These are phyloP conservation scores for Fusarium floridanum DNA, from an alignment of 2,329 filamentous ascomycete species.

Conservation along the genomic window DNA sequence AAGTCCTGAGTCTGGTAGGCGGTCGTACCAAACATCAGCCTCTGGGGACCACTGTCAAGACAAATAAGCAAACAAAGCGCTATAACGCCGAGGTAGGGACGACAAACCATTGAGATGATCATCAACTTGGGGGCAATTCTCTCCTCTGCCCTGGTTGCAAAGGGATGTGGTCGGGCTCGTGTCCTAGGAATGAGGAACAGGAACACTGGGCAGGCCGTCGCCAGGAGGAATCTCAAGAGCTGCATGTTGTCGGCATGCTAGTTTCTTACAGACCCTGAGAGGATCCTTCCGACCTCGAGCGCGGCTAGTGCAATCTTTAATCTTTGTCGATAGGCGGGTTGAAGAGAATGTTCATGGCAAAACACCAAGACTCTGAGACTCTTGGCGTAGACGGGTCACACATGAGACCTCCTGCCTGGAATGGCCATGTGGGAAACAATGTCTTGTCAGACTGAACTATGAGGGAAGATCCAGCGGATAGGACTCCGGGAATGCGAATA, in stretches of 20 bases:
- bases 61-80: conserved; percentile 8
- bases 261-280: neutral
- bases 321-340: neutral
- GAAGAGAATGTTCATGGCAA: neutral
- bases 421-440: conserved; percentile 26
- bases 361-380: conserved; percentile 17
- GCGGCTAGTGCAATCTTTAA: conserved; percentile 19
- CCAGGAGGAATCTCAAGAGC: conserved; percentile 10
- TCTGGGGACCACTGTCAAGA: conserved; percentile 70
- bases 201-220: neutral
- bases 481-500: neutral
- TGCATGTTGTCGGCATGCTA: conserved; percentile 24
- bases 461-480: neutral
- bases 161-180: conserved; percentile 7
- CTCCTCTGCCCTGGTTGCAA: neutral
- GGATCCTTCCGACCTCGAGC: neutral
- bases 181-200: conserved; percentile 1
- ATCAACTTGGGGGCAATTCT: conserved; percentile 69
- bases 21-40: conserved; percentile 71
- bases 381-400: conserved; percentile 21
- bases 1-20: conserved; percentile 58
- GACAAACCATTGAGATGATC: conserved; percentile 72
- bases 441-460: conserved; percentile 36
- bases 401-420: conserved; percentile 12
- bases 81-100: neutral